These are phyloP conservation scores for Xylaria sp. DNA, from an alignment of 2,329 filamentous ascomycete genomes.

Conservation along the genomic window DNA sequence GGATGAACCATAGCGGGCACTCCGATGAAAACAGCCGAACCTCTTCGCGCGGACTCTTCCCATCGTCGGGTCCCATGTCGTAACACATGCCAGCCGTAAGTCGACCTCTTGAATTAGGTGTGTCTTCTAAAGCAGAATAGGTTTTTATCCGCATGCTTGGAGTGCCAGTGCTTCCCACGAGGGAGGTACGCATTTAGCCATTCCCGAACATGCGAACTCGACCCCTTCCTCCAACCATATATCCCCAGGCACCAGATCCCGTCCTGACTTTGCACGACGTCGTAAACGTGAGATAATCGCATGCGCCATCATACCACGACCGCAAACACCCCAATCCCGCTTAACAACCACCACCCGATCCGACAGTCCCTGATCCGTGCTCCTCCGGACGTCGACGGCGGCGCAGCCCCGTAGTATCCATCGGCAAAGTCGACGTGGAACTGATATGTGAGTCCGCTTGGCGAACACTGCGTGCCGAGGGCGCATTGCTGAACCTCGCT, in stretches of 20 bases:
- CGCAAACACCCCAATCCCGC: conserved; percentile 3
- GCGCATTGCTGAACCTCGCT: conserved; percentile 56
- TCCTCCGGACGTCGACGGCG: conserved; percentile 12
- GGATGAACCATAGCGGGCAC: neutral
- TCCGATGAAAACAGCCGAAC: no score
- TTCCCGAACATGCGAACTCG: neutral
- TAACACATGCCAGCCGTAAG: neutral
- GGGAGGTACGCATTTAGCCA: neutral
- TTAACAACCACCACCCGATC: conserved; percentile 12
- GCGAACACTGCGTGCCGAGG: conserved; percentile 58
- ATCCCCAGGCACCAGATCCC: neutral
- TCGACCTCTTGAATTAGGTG: neutral
- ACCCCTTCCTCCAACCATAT: neutral
- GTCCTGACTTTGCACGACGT: neutral
- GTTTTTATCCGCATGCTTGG: no score
- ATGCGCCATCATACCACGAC: neutral
- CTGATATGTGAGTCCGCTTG: conserved; percentile 55
- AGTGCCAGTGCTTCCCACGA: neutral
- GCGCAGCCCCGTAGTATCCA: conserved; percentile 34
- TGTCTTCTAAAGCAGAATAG: no score
- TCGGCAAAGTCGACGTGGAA: conserved; percentile 50
- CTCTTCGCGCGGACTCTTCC: neutral
- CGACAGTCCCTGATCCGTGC: neutral
- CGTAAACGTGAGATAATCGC: neutral
- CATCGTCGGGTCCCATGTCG: no score